phyloP scores from a whole-genome alignment of 371 early-diverging fungal species.

The Mucor racemosus region DNA sequence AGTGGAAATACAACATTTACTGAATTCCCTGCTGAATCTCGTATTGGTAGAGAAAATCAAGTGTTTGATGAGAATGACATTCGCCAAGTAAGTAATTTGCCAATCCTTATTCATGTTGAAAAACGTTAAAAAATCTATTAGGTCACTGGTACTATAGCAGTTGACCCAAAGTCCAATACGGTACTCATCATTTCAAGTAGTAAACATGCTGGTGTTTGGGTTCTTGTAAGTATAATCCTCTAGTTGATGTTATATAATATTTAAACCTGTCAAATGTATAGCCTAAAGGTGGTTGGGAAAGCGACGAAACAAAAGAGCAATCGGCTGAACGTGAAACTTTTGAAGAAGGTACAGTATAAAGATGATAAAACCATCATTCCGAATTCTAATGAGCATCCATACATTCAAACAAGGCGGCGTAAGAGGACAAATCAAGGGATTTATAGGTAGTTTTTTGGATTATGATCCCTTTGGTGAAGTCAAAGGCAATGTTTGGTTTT shows the following conservation, averaged over 20 bases:
- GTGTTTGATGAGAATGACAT: constrained; percentile 41
- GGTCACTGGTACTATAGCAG: constrained; percentile 65
- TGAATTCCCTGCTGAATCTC: constrained; percentile 38
- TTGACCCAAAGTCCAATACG: constrained; percentile 55
- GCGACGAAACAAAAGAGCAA: constrained; percentile 63
- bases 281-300: constrained; percentile 75
- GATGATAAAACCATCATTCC: background rate
- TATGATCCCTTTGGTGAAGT: constrained; percentile 48
- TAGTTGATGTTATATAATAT: constrained; percentile 40
- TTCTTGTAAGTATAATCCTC: constrained; percentile 43
- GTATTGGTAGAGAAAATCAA: constrained; percentile 57
- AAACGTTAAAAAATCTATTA: constrained; percentile 11
- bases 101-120: background rate
- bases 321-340: constrained; percentile 66
- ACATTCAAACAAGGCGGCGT: constrained; percentile 47
- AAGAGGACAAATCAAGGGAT: constrained; percentile 44
- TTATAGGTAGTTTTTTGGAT: constrained; percentile 56
- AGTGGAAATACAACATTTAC: constrained; percentile 2
- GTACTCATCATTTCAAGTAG: constrained; percentile 62
- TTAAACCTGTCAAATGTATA: constrained; percentile 11
- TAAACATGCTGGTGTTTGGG: constrained; percentile 62
- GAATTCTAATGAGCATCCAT: no score
- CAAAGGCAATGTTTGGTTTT: constrained; percentile 59
- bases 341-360: constrained; percentile 58
- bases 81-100: constrained; percentile 42